Evolutionary conservation across 169 alveolate genomes (phyloP).

Genomic region (Eimeria sp.): DNA sequence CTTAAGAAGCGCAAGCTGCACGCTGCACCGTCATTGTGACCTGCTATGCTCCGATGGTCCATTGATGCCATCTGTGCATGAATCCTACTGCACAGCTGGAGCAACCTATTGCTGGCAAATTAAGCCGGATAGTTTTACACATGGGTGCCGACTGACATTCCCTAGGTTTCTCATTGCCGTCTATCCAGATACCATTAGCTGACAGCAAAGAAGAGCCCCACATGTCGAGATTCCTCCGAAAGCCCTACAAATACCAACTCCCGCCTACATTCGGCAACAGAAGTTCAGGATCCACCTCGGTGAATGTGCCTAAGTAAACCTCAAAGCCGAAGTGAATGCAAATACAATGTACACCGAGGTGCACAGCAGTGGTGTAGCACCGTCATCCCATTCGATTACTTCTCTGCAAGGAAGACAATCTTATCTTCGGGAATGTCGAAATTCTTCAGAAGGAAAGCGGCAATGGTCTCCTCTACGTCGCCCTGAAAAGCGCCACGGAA

Average conservation of each 20-base stretch:
- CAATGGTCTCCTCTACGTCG: conserved; percentile 42
- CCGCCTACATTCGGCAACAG: background rate
- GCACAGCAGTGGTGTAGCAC: background rate
- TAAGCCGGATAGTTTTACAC: background rate
- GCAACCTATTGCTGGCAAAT: background rate
- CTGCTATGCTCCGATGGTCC: background rate
- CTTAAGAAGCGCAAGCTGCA: background rate
- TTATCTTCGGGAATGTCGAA: conserved; percentile 38
- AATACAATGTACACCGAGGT: background rate
- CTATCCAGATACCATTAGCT: background rate
- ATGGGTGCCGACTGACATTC: background rate
- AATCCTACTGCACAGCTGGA: background rate
- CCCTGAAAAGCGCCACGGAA: conserved; percentile 2
- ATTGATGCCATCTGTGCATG: background rate
- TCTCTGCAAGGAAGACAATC: conserved; percentile 48
- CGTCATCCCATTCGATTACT: background rate
- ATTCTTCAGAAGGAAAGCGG: conserved; percentile 51
- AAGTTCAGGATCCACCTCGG: background rate
- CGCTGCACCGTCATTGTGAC: background rate
- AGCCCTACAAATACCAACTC: background rate
- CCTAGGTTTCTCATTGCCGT: background rate
- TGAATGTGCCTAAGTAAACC: no score
- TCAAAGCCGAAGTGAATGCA: background rate
- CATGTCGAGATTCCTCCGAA: background rate
- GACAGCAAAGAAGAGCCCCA: background rate